A percentile compares a stretch with the other conserved stretches of the same genome.
These are phyloP conservation scores for Penicillium egyptiacum DNA, from an alignment of 495 filamentous ascomycete species.

Conservation along the genomic window DNA sequence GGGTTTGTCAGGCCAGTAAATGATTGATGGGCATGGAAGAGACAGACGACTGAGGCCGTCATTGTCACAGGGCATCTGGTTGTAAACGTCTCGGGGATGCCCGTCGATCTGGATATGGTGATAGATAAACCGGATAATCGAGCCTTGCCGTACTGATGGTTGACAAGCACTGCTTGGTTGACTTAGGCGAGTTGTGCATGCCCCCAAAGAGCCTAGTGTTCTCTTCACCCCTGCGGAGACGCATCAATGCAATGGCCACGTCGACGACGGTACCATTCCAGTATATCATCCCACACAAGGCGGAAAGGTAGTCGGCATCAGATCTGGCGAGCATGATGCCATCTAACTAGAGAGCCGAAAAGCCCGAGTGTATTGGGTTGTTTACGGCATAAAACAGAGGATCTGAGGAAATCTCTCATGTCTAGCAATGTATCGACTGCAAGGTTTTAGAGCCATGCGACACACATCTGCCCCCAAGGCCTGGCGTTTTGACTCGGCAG, in stretches of 20 bases:
- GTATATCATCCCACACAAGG: neutral
- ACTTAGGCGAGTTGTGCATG: neutral
- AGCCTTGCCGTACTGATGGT: neutral
- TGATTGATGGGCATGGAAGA: neutral
- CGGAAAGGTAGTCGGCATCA: neutral
- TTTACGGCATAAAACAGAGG: neutral
- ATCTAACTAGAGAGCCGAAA: neutral
- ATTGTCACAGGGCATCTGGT: neutral
- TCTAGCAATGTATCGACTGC: neutral
- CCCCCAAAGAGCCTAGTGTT: neutral
- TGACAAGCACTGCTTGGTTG: neutral
- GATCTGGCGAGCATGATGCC: neutral
- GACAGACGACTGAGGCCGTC: neutral
- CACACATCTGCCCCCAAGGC: neutral
- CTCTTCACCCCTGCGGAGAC: neutral
- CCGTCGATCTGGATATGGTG: neutral
- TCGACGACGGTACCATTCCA: neutral
- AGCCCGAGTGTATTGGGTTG: neutral
- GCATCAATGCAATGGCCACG: neutral
- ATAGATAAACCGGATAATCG: neutral
- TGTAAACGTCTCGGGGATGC: neutral
- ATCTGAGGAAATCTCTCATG: neutral
- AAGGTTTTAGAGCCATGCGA: neutral
- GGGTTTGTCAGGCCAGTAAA: neutral
- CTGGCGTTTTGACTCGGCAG: neutral